A percentile compares a stretch with the other conserved stretches of the same genome.
phyloP scores from a whole-genome alignment of 768 basidiomycete genomes.

The Leucocoprinus leucothites region DNA sequence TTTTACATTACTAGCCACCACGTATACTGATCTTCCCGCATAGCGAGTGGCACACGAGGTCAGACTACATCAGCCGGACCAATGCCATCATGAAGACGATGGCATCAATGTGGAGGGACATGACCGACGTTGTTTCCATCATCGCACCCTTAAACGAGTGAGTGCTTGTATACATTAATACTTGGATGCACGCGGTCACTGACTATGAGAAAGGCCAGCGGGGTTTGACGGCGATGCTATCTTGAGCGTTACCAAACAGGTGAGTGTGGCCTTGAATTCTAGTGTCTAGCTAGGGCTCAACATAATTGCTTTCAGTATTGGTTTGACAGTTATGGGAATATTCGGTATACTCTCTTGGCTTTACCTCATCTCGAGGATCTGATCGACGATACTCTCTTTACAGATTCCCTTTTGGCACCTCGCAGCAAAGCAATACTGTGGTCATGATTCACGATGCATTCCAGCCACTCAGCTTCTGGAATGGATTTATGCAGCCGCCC shows the following conservation, averaged over 20 bases:
- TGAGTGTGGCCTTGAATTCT: conserved; percentile 49
- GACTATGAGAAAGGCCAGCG: conserved; percentile 52
- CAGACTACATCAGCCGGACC: conserved; percentile 63
- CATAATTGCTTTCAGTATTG: conserved; percentile 47
- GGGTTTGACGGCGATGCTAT: conserved; percentile 56
- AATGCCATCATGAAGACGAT: conserved; percentile 61
- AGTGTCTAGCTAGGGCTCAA: conserved; percentile 56
- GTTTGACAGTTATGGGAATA: conserved; percentile 67
- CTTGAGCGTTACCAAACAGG: conserved; percentile 45
- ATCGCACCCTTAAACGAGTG: conserved; percentile 84
- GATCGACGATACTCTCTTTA: conserved; percentile 49
- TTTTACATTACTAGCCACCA: conserved; percentile 26
- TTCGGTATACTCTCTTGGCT: conserved; percentile 42
- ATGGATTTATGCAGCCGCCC: conserved; percentile 50
- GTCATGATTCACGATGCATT: conserved; percentile 76
- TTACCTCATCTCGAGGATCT: conserved; percentile 74
- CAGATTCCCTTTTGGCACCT: conserved; percentile 47
- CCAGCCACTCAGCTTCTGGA: conserved; percentile 68
- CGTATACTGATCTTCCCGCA: not conserved
- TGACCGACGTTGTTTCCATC: conserved; percentile 51
- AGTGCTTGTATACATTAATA: conserved; percentile 13
- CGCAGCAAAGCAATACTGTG: conserved; percentile 47
- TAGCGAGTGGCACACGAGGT: conserved; percentile 62
- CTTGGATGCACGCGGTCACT: not conserved
- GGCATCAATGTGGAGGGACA: conserved; percentile 54